These are phyloP conservation scores for Neurospora africana DNA, from an alignment of 495 filamentous ascomycete genomes.

Conservation along the genomic window DNA sequence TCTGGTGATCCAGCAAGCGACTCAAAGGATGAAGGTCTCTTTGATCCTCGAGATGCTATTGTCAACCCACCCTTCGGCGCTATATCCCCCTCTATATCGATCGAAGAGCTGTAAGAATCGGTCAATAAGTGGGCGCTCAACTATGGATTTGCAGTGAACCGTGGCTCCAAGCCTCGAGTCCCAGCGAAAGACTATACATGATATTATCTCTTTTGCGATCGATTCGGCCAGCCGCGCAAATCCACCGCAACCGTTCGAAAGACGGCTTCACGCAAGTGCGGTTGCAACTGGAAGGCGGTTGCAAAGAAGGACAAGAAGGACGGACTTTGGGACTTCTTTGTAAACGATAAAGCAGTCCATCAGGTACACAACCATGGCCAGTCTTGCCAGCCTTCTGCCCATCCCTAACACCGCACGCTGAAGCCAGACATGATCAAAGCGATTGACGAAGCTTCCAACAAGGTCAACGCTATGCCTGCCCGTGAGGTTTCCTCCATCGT, in stretches of 20 bases:
- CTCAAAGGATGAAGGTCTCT: background rate
- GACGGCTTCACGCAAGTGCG: background rate
- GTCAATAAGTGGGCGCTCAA: background rate
- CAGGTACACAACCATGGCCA: background rate
- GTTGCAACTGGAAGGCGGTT: background rate
- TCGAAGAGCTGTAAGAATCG: background rate
- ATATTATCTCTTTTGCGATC: background rate
- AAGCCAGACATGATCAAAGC: background rate
- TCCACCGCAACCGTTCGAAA: background rate
- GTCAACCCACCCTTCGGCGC: background rate
- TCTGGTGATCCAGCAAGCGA: fast-evolving
- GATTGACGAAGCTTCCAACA: background rate
- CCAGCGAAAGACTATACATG: background rate
- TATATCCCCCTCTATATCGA: background rate
- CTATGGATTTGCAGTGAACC: background rate
- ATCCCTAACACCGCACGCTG: background rate
- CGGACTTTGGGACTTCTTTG: background rate
- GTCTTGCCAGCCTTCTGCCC: background rate
- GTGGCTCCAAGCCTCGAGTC: background rate
- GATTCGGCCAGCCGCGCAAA: background rate
- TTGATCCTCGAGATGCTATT: background rate
- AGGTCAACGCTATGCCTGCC: background rate
- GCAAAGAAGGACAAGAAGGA: background rate
- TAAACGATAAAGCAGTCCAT: background rate
- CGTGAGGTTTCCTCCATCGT: background rate